Evolutionary conservation across 345 rosid genomes (phyloP), one percentile per base, ranked within the genome.

Genomic region (Euphorbia pulcherrima): DNA sequence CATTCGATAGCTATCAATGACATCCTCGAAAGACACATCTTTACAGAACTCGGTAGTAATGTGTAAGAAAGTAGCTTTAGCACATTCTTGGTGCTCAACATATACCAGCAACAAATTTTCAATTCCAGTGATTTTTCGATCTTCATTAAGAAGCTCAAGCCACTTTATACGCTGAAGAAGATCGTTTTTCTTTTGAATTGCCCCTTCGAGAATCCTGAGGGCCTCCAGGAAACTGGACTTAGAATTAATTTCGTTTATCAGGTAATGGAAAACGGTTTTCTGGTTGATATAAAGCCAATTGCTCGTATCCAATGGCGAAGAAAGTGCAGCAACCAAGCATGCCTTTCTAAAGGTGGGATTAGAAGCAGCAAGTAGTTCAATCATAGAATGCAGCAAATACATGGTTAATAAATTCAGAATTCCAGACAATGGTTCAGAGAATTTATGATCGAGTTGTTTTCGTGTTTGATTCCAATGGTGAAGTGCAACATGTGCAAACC

Each of bases 401-500:
- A 73, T 60, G 20, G 77, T 71, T 66, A 78, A 75, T 48, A 62
- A 37, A 50, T 69, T 64, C 12, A 78, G 35, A 68, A 62, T 73
- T 59, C 65, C 70, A 71, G 82, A 62, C 23, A 67, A 65, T 16
- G 74, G 67, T 52, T 78, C 67, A 11, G 30, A 12, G 5, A 47
- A 63, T 68, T 53, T 50, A 44, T 28, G 61, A 44, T 52, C 30
- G 12, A 5, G 30, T 46, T 52, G 53, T 39, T 68, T 51, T 62
- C 71, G 68, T 51, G 64, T 68, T 61, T 40, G 69, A 30, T 60
- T 64, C 91, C 91, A 86, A 57, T 48, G 37, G 62, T 59, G 65
- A 50, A 82, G 80, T 24, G 88, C 82, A 12, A 74, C 62, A 51
- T 84, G 90, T 21, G 72, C 74, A 81, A 84, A 84, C 39, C 90